phyloP scores from a whole-genome alignment of 176 grass and related monocot species.

The Lolium rigidum region DNA sequence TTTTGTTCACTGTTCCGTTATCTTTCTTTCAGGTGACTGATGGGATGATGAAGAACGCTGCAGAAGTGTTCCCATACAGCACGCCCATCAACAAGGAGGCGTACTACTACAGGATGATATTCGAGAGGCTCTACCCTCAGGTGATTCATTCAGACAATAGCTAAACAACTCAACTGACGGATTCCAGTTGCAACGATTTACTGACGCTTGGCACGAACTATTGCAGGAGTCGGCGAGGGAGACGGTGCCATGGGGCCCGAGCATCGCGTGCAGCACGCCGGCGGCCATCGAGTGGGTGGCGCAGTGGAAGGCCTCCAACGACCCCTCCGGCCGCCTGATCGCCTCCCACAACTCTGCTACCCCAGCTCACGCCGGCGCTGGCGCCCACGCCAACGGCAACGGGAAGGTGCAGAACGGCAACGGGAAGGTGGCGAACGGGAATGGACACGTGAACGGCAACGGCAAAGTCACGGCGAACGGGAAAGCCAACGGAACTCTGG shows the following conservation, averaged over 20 bases:
- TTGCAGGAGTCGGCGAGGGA: conserved; percentile 84
- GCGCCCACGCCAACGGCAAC: conserved; percentile 1
- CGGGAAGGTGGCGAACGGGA: not conserved
- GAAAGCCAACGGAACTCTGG: conserved; percentile 29
- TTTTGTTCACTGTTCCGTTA: not conserved
- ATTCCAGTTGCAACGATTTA: not conserved
- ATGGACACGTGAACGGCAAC: not conserved
- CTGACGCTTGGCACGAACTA: not conserved
- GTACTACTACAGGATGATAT: conserved; percentile 98
- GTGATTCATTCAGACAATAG: conserved; percentile 30
- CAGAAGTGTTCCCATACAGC: conserved; percentile 67
- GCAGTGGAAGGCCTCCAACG: conserved; percentile 84
- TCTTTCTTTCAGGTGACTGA: conserved; percentile 61
- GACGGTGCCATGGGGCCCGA: conserved; percentile 87
- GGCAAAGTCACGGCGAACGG: conserved; percentile 35
- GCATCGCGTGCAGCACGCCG: conserved; percentile 96
- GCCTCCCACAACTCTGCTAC: conserved; percentile 74
- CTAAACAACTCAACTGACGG: not conserved
- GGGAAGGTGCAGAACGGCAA: not conserved
- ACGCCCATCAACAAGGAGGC: conserved; percentile 90
- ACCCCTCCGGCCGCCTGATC: conserved; percentile 85
- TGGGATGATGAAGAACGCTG: conserved; percentile 86
- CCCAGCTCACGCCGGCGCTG: not conserved
- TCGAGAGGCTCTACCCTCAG: conserved; percentile 98
- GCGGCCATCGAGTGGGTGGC: conserved; percentile 95